phyloP scores from a whole-genome alignment of 306 rosid species.

The Spatholobus suberectus region DNA sequence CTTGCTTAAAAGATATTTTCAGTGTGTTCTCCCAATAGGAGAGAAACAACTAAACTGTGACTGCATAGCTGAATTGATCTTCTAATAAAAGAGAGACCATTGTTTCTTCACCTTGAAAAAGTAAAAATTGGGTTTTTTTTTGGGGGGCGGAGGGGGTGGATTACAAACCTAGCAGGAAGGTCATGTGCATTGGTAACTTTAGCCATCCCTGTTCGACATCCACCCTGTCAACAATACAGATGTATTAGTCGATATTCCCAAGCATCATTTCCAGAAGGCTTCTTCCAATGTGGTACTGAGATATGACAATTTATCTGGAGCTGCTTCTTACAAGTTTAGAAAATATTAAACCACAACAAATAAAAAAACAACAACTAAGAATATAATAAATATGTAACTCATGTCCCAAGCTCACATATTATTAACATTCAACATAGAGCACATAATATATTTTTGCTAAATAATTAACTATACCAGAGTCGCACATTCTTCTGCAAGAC shows the following conservation, averaged over 20 bases:
- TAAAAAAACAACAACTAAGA: neutral
- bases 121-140: no score
- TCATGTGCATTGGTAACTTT: constrained; percentile 89
- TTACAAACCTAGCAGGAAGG: constrained; percentile 94
- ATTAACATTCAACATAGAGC: neutral
- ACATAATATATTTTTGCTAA: constrained; percentile 25
- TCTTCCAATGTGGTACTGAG: neutral
- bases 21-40: constrained; percentile 12
- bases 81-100: constrained; percentile 14
- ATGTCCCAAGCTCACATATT: constrained; percentile 31
- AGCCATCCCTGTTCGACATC: constrained; percentile 99
- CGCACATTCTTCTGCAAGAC: constrained; percentile 95
- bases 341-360: constrained; percentile 29
- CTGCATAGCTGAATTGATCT: constrained; percentile 14
- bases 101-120: constrained; percentile 24
- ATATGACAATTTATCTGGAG: constrained; percentile 28
- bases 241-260: constrained; percentile 29
- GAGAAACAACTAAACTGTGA: constrained; percentile 12
- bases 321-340: constrained; percentile 11
- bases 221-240: constrained; percentile 74
- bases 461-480: constrained; percentile 63
- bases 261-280: constrained; percentile 24
- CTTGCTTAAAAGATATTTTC: constrained; percentile 3
- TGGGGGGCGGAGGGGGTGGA: no score
- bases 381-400: neutral